A percentile compares a stretch with the other conserved stretches of the same genome.
phyloP scores from a whole-genome alignment of 768 basidiomycete species.

The Paxillus rubicundulus region DNA sequence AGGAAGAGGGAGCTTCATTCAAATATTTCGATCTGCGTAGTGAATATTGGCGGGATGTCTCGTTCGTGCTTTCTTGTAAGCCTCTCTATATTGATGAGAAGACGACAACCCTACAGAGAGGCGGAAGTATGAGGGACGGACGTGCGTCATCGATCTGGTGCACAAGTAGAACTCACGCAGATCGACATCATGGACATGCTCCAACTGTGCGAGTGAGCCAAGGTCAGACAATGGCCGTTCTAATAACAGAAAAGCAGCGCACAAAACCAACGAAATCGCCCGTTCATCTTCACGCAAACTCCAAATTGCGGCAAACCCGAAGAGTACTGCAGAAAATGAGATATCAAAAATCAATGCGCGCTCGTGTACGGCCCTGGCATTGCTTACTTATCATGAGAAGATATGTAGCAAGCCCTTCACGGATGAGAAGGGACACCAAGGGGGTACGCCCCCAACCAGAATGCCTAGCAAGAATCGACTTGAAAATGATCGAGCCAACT shows the following conservation, averaged over 20 bases:
- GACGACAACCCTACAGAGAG: conserved; percentile 5
- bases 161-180: conserved; percentile 1
- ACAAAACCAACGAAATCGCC: conserved; percentile 2
- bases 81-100: conserved; percentile 10
- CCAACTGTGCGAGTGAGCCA: background rate
- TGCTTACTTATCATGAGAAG: conserved; percentile 36
- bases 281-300: background rate
- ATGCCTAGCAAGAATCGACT: conserved; percentile 36
- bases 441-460: conserved; percentile 42
- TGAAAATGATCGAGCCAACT: conserved; percentile 36
- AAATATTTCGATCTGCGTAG: background rate
- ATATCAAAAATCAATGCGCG: background rate
- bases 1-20: background rate
- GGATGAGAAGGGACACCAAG: conserved; percentile 37
- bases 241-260: background rate
- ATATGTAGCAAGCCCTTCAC: conserved; percentile 47
- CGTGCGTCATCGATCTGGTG: background rate
- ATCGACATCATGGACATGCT: background rate
- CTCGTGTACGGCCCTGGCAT: background rate
- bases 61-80: background rate
- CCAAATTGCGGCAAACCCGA: background rate
- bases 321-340: background rate
- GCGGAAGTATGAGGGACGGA: background rate
- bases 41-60: background rate
- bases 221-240: background rate